phyloP scores from a whole-genome alignment of 73 alveolate species.

The Uronychia binucleata region DNA sequence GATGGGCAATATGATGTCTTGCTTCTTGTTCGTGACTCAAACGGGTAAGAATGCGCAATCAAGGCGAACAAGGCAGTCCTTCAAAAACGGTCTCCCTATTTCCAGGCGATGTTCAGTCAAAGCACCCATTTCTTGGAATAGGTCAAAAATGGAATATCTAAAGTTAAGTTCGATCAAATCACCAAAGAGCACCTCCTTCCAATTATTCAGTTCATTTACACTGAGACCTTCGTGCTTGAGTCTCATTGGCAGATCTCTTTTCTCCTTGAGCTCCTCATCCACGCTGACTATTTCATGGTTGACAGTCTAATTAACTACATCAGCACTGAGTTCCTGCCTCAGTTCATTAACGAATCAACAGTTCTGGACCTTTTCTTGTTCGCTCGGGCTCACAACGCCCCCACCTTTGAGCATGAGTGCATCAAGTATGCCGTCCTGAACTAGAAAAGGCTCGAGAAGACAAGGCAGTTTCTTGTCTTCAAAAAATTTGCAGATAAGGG shows the following conservation, averaged over 20 bases:
- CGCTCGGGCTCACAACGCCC: not conserved
- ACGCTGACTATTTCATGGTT: not conserved
- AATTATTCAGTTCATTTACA: not conserved
- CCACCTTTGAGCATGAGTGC: not conserved
- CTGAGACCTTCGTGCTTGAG: not conserved
- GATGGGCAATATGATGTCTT: not conserved
- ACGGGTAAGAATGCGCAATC: not conserved
- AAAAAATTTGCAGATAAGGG: not conserved
- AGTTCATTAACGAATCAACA: not conserved
- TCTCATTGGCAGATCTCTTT: not conserved
- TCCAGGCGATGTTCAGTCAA: not conserved
- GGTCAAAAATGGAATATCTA: not conserved
- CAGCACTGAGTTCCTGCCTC: not conserved
- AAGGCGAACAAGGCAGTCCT: not conserved
- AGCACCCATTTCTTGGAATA: too few species aligned
- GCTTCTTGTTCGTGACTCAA: not conserved
- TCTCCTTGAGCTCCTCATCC: not conserved
- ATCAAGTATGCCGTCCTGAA: not conserved
- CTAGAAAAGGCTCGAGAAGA: not conserved
- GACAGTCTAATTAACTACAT: not conserved
- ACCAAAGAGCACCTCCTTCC: not conserved
- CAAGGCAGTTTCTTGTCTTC: not conserved
- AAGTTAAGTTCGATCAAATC: not conserved
- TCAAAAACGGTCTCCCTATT: not conserved
- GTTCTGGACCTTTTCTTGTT: not conserved